phyloP scores from a whole-genome alignment of 305 asterid species.

The Euphrasia arctica region DNA sequence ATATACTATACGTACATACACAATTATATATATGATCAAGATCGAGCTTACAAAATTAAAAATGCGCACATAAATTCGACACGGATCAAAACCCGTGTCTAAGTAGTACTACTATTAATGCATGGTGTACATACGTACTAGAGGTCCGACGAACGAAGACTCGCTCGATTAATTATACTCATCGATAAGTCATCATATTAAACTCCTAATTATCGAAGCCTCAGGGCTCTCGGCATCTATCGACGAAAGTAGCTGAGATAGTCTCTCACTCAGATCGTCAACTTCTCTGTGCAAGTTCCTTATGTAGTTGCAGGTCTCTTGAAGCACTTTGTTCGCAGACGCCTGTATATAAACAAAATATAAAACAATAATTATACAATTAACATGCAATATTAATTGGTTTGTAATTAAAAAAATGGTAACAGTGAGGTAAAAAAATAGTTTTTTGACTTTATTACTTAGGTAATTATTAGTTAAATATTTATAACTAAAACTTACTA shows the following conservation, averaged over 20 bases:
- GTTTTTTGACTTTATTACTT: too few relatives aligned
- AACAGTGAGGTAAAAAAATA: too few relatives aligned
- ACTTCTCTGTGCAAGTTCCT: constrained; percentile 76
- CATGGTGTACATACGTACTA: constrained; percentile 11
- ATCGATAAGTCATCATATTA: constrained; percentile 29
- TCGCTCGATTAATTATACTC: neutral
- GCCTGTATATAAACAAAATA: constrained; percentile 35
- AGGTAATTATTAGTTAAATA: neutral
- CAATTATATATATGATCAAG: too few relatives aligned
- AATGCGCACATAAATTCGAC: neutral
- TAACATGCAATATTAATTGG: constrained; percentile 25
- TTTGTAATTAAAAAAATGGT: neutral
- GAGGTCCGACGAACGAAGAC: constrained; percentile 1
- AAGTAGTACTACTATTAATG: neutral
- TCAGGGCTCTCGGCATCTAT: constrained; percentile 86
- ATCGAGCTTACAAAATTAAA: neutral
- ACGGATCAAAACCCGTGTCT: neutral
- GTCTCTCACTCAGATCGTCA: constrained; percentile 84
- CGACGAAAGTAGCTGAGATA: constrained; percentile 75
- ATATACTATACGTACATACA: neutral
- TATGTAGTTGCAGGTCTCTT: constrained; percentile 95
- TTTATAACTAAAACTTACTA: neutral
- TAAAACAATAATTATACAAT: neutral
- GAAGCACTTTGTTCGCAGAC: constrained; percentile 81
- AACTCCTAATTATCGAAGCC: constrained; percentile 86